A percentile compares a stretch with the other conserved stretches of the same genome.
phyloP scores from a whole-genome alignment of 2,329 filamentous ascomycete species.

The Fusarium metavorans region DNA sequence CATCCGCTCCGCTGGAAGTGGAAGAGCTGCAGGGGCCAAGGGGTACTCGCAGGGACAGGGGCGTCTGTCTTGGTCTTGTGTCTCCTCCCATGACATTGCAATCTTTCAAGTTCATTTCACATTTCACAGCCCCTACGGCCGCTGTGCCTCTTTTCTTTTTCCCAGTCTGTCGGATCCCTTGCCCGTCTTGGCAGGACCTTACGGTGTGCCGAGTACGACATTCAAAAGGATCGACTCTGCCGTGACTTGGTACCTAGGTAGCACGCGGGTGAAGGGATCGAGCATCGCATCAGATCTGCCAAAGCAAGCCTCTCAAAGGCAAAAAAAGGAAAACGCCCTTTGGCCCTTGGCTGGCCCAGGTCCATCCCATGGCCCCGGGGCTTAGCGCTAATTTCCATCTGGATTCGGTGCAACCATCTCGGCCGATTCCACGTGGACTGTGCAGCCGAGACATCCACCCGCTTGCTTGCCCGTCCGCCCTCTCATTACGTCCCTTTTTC shows the following conservation, averaged over 20 bases:
- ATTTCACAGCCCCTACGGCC: neutral
- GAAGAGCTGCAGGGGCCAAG: conserved; percentile 19
- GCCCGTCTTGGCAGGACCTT: neutral
- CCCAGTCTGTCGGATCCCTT: neutral
- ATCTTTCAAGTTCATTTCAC: neutral
- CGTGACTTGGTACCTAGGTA: too few relatives aligned
- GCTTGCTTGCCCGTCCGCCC: neutral
- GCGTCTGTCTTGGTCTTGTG: neutral
- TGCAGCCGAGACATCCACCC: conserved; percentile 24
- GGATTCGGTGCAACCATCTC: conserved; percentile 24
- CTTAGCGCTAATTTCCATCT: conserved; percentile 13
- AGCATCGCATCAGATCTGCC: neutral
- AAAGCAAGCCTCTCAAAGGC: neutral
- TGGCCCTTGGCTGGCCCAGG: neutral
- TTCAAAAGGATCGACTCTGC: neutral
- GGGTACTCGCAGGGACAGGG: conserved; percentile 20
- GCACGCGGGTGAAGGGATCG: neutral
- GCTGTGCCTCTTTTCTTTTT: neutral
- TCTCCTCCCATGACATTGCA: conserved; percentile 1
- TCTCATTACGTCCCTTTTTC: neutral
- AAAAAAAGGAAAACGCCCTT: conserved; percentile 7
- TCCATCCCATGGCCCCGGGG: neutral
- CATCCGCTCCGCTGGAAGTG: conserved; percentile 8
- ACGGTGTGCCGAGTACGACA: neutral
- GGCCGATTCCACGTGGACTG: conserved; percentile 35